These are phyloP conservation scores for Physcia stellaris DNA, from an alignment of 495 filamentous ascomycete genomes.

Conservation along the genomic window DNA sequence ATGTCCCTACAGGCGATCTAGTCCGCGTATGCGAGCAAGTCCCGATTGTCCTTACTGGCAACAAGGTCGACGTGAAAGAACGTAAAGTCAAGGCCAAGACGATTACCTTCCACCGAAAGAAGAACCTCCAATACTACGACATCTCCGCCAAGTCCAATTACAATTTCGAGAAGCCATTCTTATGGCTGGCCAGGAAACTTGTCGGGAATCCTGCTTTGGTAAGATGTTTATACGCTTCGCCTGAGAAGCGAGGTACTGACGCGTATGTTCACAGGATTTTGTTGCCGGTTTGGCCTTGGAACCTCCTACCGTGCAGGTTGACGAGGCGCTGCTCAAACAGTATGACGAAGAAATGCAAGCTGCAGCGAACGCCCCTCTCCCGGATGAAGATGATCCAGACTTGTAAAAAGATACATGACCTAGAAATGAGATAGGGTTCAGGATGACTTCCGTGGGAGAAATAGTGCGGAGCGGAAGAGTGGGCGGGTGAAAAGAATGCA, in stretches of 20 bases:
- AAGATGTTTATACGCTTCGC: conserved; percentile 27
- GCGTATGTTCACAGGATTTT: conserved; percentile 60
- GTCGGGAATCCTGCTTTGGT: conserved; percentile 87
- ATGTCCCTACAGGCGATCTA: conserved; percentile 64
- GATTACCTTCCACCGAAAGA: conserved; percentile 99
- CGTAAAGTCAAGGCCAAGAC: conserved; percentile 99
- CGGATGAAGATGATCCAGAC: conserved; percentile 86
- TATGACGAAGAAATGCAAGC: conserved; percentile 82
- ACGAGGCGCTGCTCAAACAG: conserved; percentile 62
- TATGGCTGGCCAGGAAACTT: conserved; percentile 97
- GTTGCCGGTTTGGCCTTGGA: conserved; percentile 90
- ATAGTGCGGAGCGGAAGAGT: too few relatives aligned
- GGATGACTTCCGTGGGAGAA: too few relatives aligned
- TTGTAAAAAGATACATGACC: too few relatives aligned
- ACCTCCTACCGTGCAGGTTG: conserved; percentile 80
- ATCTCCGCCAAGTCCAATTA: conserved; percentile 99
- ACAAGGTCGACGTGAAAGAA: conserved; percentile 99
- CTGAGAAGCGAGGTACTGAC: too few relatives aligned
- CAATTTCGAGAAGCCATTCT: conserved; percentile 99
- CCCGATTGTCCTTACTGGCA: conserved; percentile 94
- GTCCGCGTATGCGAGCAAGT: conserved; percentile 99
- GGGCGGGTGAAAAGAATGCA: too few relatives aligned
- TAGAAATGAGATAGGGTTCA: too few relatives aligned
- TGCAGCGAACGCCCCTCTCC: conserved; percentile 72
- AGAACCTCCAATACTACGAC: conserved; percentile 99